Base-by-base conservation (phyloP, 202 grass and related monocot species). In the Elaeis oleifera region DNA sequence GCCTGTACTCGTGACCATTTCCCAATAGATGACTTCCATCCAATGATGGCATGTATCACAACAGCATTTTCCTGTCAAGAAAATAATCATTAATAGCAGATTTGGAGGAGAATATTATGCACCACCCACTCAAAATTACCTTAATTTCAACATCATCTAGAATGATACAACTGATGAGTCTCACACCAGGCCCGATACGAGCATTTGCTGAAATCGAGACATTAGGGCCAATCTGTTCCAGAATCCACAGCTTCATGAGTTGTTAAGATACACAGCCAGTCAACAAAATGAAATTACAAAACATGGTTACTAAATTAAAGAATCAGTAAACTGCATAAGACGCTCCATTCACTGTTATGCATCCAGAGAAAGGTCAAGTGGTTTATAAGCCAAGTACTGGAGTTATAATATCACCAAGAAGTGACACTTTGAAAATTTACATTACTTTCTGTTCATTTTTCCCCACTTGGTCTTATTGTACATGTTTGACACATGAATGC, bases 1-100 rank as follows among this genome's bases (percentile, higher is more conserved):
- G 77, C 94, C 94, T 97, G 94, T 68, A 99, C 95, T 73, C 85
- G 82, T 65, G 95, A 94, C 95, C 88, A 94, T 83, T 94, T 99
- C 56, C 95, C 95, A 50, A 99, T 80, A 62, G 95, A 76, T 14
- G 88, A 99, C 29, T 94, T 99, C 95, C 88, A 99, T 28, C 95
- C 94, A n/a, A 99, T 80, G 64, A 94, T 94, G 54, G 95, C 92
- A 74, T 99, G 85, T 80, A 94, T 87, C 64, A 99, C 88, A 79
- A 99, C 82, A 27, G 95, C 95, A 87, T 99, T 94, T 75, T 99
- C 95, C 95, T 99, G 78, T 65, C 23, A 77, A 18, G n/a, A 66
- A 83, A 44, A 63, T 23, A 69, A 63, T 17, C 26, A 71, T 70
- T 18, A 74, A 51, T 69, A 68, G 3, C 54, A 76, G 54, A 19